These are phyloP conservation scores for Boletales sp. DNA, from an alignment of 768 basidiomycete genomes.

Conservation along the genomic window DNA sequence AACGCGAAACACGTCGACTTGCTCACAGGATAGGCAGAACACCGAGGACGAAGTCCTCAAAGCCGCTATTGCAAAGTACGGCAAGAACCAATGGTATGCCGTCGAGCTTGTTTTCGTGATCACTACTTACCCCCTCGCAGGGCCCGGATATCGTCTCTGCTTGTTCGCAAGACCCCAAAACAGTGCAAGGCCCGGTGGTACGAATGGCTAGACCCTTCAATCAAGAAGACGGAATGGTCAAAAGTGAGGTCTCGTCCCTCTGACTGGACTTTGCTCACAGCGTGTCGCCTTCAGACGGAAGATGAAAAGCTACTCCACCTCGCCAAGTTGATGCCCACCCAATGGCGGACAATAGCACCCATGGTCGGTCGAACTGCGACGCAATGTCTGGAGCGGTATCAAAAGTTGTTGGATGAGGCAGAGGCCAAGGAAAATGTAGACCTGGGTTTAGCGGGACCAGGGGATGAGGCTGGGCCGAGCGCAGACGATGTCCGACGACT, in stretches of 20 bases:
- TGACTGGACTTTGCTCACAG: neutral
- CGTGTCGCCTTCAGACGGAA: slow-evolving; percentile 60
- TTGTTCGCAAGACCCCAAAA: slow-evolving; percentile 98
- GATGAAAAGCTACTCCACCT: slow-evolving; percentile 98
- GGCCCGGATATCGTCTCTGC: slow-evolving; percentile 96
- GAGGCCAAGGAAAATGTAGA: slow-evolving; percentile 97
- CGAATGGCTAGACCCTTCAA: slow-evolving; percentile 98
- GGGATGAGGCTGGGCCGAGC: slow-evolving; percentile 73
- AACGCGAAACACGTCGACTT: neutral
- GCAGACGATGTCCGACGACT: slow-evolving; percentile 90
- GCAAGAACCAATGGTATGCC: slow-evolving; percentile 87
- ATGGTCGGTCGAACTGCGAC: slow-evolving; percentile 97
- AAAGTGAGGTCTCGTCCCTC: slow-evolving; percentile 51
- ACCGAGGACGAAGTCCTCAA: slow-evolving; percentile 98
- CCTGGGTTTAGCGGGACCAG: slow-evolving; percentile 83
- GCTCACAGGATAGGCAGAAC: slow-evolving; percentile 49
- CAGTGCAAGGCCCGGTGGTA: slow-evolving; percentile 99
- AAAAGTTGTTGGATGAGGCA: slow-evolving; percentile 95
- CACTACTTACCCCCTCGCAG: slow-evolving; percentile 33
- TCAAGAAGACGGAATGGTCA: slow-evolving; percentile 99
- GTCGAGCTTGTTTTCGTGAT: neutral
- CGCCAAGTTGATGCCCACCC: slow-evolving; percentile 98
- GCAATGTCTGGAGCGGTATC: slow-evolving; percentile 97
- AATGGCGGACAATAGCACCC: slow-evolving; percentile 99
- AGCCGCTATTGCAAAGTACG: slow-evolving; percentile 96